Percentiles rank a stretch among this genome's conserved stretches.
Conservation (phyloP, 306 rosid species). For the Quercus parvula region DNA sequence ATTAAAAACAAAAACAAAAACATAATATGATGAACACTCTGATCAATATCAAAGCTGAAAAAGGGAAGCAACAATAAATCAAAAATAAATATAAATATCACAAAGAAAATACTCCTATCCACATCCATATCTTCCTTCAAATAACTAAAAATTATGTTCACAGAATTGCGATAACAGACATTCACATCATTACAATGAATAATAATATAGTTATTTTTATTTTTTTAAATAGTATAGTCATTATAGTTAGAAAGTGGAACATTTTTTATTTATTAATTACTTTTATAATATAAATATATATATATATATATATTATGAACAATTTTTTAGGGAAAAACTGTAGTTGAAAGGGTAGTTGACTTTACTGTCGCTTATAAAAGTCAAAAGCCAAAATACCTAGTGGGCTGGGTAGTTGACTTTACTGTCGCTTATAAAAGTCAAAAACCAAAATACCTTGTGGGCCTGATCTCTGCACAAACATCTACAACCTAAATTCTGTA, state of each 20-base stretch:
- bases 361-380: not conserved
- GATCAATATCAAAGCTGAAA: not conserved
- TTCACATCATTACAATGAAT: not conserved
- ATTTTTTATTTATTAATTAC: too few species aligned
- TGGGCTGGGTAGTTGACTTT: not conserved
- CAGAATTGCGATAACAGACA: not conserved
- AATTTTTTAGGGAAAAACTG: not conserved
- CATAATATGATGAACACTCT: not conserved
- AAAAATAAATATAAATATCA: not conserved
- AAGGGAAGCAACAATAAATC: not conserved
- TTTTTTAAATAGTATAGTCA: too few species aligned
- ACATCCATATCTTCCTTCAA: not conserved
- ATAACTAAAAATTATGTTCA: not conserved
- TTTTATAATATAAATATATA: too few species aligned
- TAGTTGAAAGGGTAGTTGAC: not conserved
- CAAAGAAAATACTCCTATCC: not conserved
- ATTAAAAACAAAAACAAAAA: not conserved
- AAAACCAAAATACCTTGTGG: not conserved
- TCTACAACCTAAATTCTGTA: too few species aligned
- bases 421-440: not conserved
- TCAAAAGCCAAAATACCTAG: not conserved
- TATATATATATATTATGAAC: too few species aligned
- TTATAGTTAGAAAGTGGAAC: too few species aligned
- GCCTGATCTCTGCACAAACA: not conserved
- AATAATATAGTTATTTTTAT: too few species aligned